Evolutionary conservation across 495 filamentous ascomycete species (phyloP).

Genomic region (Aspergillus indologenus): DNA sequence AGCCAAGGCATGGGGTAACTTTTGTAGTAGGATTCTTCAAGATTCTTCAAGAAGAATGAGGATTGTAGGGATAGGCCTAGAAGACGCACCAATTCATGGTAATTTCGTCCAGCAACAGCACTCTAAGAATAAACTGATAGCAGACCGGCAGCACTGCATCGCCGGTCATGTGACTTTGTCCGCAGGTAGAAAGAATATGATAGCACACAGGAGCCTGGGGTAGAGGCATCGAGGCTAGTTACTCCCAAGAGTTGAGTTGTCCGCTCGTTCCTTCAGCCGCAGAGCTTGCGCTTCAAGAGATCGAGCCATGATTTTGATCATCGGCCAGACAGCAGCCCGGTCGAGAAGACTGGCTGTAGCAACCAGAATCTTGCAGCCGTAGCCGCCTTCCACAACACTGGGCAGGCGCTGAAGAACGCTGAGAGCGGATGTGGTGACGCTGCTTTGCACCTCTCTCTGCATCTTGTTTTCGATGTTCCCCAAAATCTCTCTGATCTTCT

Average conservation of each 20-base stretch:
- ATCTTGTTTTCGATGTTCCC: slow-evolving; percentile 78
- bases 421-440: slow-evolving; percentile 48
- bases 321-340: slow-evolving; percentile 88
- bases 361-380: slow-evolving; percentile 80
- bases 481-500: slow-evolving; percentile 81
- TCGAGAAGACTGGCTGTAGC: slow-evolving; percentile 89
- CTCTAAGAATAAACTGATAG: no score
- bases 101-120: no score
- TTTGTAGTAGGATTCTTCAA: no score
- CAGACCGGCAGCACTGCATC: no score
- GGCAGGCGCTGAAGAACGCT: slow-evolving; percentile 52
- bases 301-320: slow-evolving; percentile 83
- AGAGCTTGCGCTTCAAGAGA: slow-evolving; percentile 82
- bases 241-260: slow-evolving; percentile 55
- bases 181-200: no score
- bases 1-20: background rate
- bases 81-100: no score
- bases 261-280: slow-evolving; percentile 70
- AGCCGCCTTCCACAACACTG: slow-evolving; percentile 64
- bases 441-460: slow-evolving; percentile 50
- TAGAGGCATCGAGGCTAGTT: slow-evolving; percentile 25
- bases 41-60: background rate
- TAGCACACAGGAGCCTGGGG: slow-evolving; percentile 4
- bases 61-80: no score
- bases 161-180: background rate